A percentile compares a stretch with the other conserved stretches of the same genome.
Evolutionary conservation across 2,329 filamentous ascomycete genomes (phyloP).

Genomic region (Pseudocercospora fuligena): DNA sequence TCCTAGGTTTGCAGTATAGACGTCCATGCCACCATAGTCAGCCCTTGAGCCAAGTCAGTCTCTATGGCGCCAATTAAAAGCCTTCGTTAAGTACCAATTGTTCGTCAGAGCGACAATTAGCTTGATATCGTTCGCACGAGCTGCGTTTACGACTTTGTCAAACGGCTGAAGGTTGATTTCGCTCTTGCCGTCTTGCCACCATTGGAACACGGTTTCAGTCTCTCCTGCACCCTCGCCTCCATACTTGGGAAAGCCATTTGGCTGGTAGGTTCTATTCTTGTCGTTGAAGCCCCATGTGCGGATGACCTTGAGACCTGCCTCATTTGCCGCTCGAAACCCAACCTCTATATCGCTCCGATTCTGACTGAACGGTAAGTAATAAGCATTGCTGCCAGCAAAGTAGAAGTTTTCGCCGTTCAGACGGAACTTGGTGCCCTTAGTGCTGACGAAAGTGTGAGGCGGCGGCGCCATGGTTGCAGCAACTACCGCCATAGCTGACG

Average conservation of each 20-base stretch:
- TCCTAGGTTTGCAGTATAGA: conserved; percentile 62
- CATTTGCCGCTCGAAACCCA: conserved; percentile 53
- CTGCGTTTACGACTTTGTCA: conserved; percentile 58
- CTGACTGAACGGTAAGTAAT: conserved; percentile 59
- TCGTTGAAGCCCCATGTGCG: conserved; percentile 65
- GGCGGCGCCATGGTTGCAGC: neutral
- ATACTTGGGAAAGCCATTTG: conserved; percentile 56
- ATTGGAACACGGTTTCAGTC: conserved; percentile 55
- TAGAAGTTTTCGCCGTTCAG: conserved; percentile 61
- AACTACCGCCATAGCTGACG: neutral
- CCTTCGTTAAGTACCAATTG: conserved; percentile 48
- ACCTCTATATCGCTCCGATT: conserved; percentile 54
- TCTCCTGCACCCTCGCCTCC: conserved; percentile 57
- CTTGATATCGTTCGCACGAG: conserved; percentile 57
- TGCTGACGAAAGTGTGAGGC: conserved; percentile 50
- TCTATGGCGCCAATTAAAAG: neutral
- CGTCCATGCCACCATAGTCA: conserved; percentile 65
- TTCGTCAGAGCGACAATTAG: conserved; percentile 61
- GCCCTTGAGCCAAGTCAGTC: conserved; percentile 41
- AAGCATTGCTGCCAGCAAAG: conserved; percentile 63
- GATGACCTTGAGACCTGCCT: conserved; percentile 58
- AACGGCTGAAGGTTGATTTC: conserved; percentile 53
- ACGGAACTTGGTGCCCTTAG: conserved; percentile 57
- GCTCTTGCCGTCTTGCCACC: conserved; percentile 53
- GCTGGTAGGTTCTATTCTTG: conserved; percentile 55